Base-by-base conservation (phyloP, 2,329 filamentous ascomycete genomes). In the Orbilia oligospora region DNA sequence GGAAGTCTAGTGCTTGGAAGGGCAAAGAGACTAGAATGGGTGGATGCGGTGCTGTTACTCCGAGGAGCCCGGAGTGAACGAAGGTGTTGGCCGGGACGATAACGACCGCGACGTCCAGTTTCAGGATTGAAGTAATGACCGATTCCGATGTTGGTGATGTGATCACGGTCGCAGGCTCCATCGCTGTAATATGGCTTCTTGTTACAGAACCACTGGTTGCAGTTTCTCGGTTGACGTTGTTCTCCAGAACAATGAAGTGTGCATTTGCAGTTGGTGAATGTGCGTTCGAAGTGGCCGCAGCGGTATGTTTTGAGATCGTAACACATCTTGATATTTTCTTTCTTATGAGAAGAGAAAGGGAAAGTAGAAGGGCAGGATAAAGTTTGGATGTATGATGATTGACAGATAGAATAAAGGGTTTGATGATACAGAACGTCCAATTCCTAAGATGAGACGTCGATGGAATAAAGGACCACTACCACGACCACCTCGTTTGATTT, bases 181-280 rank as follows among this genome's bases (percentile, higher is more conserved):
- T 77, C 73, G 51, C 41, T 71, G 63, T 67, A 77, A 61, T 77
- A 71, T 36, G 73, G 61, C 41, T 49, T 71, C 18, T 68, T 63
- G 63, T 67, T 14, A 24, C 73, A 77, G 73, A 67, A 71, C 73
- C 73, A 77, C 56, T 77, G 67, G 9, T 10, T 24, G 46, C 73
- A 77, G 20, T 6, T 38, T 41, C 46, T 24, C 6, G 73, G 67
- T 24, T 63, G 41, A 4, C 73, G 73, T 38, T 77, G 73, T 22
- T 77, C 72, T 20, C 72, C 66, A 44, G 65, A 36, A 16, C 46
- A 66, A 41, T 53, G 49, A 9, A 16, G n/a, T 3, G n/a, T 58
- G 61, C 72, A 77, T 44, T 22, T 71, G 30, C 72, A 77, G 30
- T 27, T 24, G 0, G 41, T 44, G 49, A 30, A 46, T 1, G 24